A percentile compares a stretch with the other conserved stretches of the same genome.
phyloP scores from a whole-genome alignment of 345 rosid genomes.

The Gossypium ekmanianum region DNA sequence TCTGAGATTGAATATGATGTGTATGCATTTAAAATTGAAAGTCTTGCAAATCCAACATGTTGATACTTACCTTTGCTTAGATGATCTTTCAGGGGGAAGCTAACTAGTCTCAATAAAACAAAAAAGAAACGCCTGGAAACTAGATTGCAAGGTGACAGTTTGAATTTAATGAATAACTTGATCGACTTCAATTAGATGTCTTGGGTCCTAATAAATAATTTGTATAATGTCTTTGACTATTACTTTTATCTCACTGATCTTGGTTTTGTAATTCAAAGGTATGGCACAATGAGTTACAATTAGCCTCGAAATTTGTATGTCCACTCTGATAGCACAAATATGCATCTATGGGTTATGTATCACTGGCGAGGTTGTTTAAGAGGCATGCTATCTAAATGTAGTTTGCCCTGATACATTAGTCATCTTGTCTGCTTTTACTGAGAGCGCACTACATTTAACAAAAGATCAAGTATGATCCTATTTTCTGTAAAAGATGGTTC shows the following conservation, averaged over 20 bases:
- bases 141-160: constrained; percentile 60
- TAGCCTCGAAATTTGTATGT: neutral
- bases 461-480: neutral
- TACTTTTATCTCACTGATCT: constrained; percentile 5
- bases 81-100: constrained; percentile 51
- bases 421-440: constrained; percentile 2
- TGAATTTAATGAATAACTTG: neutral
- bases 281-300: neutral
- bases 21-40: constrained; percentile 40
- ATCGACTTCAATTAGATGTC: neutral
- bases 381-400: neutral
- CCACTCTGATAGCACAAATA: neutral
- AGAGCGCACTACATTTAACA: neutral
- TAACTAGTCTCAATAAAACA: constrained; percentile 50
- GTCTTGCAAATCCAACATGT: constrained; percentile 18
- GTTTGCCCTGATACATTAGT: neutral
- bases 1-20: constrained; percentile 65
- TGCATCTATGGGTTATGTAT: neutral
- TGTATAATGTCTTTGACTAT: neutral
- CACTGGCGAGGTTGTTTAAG: neutral
- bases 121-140: constrained; percentile 71
- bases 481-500: neutral
- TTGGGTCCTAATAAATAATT: neutral
- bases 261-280: neutral
- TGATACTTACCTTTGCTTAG: constrained; percentile 23